phyloP scores from a whole-genome alignment of 192 early-diverging fungal genomes.

The Coemansia asiatica region DNA sequence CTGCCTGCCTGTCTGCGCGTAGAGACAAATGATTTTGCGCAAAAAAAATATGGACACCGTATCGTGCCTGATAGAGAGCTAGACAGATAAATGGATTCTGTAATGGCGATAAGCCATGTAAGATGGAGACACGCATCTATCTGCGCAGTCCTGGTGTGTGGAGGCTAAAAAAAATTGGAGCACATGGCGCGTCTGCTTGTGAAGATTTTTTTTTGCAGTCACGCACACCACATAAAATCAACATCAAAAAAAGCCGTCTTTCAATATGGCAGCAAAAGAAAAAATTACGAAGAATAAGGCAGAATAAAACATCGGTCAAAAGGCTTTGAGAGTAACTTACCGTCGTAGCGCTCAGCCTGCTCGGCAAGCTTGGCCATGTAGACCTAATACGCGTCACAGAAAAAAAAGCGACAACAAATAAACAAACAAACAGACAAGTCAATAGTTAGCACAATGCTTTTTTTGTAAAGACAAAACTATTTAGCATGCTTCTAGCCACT shows the following conservation, averaged over 20 bases:
- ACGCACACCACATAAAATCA: not conserved
- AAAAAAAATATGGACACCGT: too few relatives aligned
- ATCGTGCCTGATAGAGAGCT: too few relatives aligned
- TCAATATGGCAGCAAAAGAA: not conserved
- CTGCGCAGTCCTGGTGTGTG: not conserved
- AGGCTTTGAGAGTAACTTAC: conserved; percentile 61
- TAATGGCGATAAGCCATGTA: too few relatives aligned
- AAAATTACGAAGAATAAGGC: not conserved
- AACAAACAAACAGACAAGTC: not conserved
- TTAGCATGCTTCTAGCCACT: not conserved
- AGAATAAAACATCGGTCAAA: not conserved
- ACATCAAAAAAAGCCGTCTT: not conserved
- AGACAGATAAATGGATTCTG: too few relatives aligned
- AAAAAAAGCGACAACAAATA: not conserved
- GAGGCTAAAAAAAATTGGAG: not conserved
- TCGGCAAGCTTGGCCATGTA: conserved; percentile 99
- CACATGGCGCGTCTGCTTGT: not conserved
- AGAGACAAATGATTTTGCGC: too few relatives aligned
- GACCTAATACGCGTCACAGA: conserved; percentile 49
- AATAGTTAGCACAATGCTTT: not conserved
- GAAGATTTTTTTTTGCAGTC: not conserved
- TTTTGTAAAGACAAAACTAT: not conserved
- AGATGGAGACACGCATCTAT: not conserved
- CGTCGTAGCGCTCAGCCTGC: conserved; percentile 98
- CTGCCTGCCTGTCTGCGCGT: too few relatives aligned